Evolutionary conservation across 2,329 filamentous ascomycete species (phyloP).

Genomic region (Pleochaeta shiraiana): DNA sequence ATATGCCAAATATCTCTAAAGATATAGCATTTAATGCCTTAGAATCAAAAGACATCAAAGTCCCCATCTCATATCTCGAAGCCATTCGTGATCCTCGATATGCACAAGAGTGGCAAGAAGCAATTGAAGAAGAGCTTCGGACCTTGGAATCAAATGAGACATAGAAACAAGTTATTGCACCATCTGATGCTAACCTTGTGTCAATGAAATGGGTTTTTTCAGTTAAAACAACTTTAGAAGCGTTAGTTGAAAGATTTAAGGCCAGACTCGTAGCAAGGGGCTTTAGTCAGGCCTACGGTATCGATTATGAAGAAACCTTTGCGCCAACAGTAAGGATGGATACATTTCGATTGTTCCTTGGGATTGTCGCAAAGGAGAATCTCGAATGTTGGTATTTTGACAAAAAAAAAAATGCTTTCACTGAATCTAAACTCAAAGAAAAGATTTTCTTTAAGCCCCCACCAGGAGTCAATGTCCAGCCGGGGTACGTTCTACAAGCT

Average conservation of each 20-base stretch:
- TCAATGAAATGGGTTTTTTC: no score
- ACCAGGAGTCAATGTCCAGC: neutral
- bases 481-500: neutral
- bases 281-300: no score
- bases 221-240: no score
- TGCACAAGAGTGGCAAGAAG: neutral
- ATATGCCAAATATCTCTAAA: neutral
- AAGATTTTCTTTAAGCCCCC: neutral
- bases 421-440: neutral
- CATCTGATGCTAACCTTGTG: neutral
- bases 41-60: neutral
- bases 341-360: neutral
- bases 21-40: neutral
- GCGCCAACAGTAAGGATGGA: no score
- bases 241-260: no score
- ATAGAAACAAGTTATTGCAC: neutral
- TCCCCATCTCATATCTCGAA: neutral
- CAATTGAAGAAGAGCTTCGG: neutral
- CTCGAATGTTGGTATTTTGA: neutral
- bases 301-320: no score
- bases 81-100: neutral
- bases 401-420: neutral
- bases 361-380: neutral
- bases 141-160: neutral
- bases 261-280: no score